Evolutionary conservation across 495 filamentous ascomycete species (phyloP), one percentile per base, ranked within the genome.

Genomic region (Penicillium argentinense): DNA sequence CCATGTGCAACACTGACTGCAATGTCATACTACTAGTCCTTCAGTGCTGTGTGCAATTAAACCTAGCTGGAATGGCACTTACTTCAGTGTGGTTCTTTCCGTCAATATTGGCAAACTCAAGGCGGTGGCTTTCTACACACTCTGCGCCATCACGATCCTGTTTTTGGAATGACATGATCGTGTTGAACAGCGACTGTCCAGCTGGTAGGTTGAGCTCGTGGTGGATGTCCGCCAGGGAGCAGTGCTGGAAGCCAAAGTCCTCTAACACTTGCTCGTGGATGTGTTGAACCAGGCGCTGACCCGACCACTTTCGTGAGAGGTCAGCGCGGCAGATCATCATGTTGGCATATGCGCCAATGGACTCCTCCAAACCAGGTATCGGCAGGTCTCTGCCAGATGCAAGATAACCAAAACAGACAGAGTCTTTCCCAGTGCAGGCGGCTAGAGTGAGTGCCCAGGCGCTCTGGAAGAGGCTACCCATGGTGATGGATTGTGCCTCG

Each of bases 361-460:
- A 42, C 26, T 67, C 56, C 5, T 67, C 34, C 9, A 69, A 47
- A 3, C 61, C 61, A 11, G 44, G 34, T 2, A 74, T 29, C 8
- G 62, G 59, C 12, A 56, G 36, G 44, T 74, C 66, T 17, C 65
- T 53, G 7, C 57, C 56, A 8, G 53, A 51, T 4, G 51, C 29
- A 12, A 62, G 30, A 27, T 58, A 54, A 5, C 73, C 72, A 48
- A 76, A 78, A 28, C 63, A 61, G 5, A 74, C 59, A 16, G 67
- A 52, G 17, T 66, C 52, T 2, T 63, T 62, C 9, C 56, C 55
- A 1, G 67, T 68, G 51, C 67, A 73, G 12, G 46, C 43, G 16
- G 54, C 45, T n/a, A 76, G 54, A 1, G 72, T 62, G 5, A 75
- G 39, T 7, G 52, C 68, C 74, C 74, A 76, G 4, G 63, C 68